A percentile compares a stretch with the other conserved stretches of the same genome.
Evolutionary conservation across 2,329 filamentous ascomycete genomes (phyloP).

Genomic region (Emmonsia crescens): DNA sequence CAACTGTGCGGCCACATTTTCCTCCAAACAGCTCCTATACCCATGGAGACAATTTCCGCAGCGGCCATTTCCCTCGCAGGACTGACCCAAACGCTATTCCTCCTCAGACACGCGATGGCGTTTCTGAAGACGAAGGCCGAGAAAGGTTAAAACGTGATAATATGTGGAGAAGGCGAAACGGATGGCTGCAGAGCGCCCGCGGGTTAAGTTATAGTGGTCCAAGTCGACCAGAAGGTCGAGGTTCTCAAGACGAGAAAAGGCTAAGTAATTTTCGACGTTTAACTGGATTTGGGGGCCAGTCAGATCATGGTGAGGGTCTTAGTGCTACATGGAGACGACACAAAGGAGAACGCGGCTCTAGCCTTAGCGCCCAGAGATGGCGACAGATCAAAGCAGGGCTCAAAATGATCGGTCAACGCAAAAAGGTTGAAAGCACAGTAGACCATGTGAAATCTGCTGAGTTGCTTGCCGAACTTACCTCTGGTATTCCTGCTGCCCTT

Average conservation of each 20-base stretch:
- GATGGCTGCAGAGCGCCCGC: slow-evolving; percentile 41
- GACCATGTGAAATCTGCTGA: slow-evolving; percentile 95
- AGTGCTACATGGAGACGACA: slow-evolving; percentile 44
- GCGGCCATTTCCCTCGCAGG: slow-evolving; percentile 48
- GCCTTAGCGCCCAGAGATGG: slow-evolving; percentile 72
- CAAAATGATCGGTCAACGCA: slow-evolving; percentile 63
- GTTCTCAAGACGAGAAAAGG: slow-evolving; percentile 41
- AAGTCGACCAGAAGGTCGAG: slow-evolving; percentile 42
- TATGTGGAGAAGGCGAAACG: slow-evolving; percentile 49
- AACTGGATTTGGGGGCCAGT: slow-evolving; percentile 52
- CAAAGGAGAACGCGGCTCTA: slow-evolving; percentile 55
- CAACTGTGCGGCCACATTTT: slow-evolving; percentile 28
- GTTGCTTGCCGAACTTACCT: slow-evolving; percentile 86
- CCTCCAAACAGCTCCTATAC: slow-evolving; percentile 37
- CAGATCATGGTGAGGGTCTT: slow-evolving; percentile 53
- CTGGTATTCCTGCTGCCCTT: slow-evolving; percentile 82
- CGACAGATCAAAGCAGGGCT: slow-evolving; percentile 83
- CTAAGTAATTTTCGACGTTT: slow-evolving; percentile 55
- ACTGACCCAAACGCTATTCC: slow-evolving; percentile 53
- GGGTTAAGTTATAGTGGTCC: slow-evolving; percentile 37
- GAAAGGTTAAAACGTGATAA: slow-evolving; percentile 47
- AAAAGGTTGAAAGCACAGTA: slow-evolving; percentile 71
- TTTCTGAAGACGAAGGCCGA: slow-evolving; percentile 67
- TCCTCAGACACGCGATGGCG: slow-evolving; percentile 48
- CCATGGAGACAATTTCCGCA: slow-evolving; percentile 36